A percentile compares a stretch with the other conserved stretches of the same genome.
Evolutionary conservation across 2,329 filamentous ascomycete species (phyloP).

Genomic region (Colletotrichum sp.): DNA sequence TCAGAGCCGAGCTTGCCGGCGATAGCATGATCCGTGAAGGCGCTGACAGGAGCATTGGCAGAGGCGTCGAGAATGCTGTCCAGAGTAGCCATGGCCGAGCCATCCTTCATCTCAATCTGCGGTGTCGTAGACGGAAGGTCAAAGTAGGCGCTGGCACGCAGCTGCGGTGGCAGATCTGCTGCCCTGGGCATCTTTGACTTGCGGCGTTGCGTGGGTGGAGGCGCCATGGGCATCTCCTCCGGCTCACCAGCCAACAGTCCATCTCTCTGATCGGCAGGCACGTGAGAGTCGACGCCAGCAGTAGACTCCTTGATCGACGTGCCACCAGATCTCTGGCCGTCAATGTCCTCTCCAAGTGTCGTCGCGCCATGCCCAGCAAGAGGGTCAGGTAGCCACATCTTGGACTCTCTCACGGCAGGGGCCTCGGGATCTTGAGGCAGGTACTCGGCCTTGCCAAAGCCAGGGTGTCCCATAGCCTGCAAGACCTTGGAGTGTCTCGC

Average conservation of each 20-base stretch:
- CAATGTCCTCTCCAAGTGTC: not conserved
- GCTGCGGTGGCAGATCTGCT: conserved; percentile 71
- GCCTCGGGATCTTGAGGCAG: conserved; percentile 35
- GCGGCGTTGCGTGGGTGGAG: conserved; percentile 27
- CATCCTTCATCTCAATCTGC: conserved; percentile 66
- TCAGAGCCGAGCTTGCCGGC: conserved; percentile 77
- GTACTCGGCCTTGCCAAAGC: conserved; percentile 16
- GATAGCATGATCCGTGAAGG: conserved; percentile 89
- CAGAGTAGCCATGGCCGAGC: conserved; percentile 86
- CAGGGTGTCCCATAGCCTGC: conserved; percentile 52
- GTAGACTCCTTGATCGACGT: not conserved
- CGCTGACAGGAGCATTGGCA: conserved; percentile 82
- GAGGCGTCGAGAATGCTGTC: conserved; percentile 93
- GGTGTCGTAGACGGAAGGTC: conserved; percentile 66
- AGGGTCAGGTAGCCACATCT: conserved; percentile 53
- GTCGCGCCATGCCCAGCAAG: conserved; percentile 29
- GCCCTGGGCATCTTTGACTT: conserved; percentile 33
- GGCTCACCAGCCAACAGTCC: not conserved
- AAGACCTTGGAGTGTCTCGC: conserved; percentile 77
- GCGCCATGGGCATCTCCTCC: conserved; percentile 9
- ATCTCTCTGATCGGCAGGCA: not conserved
- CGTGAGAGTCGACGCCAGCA: not conserved
- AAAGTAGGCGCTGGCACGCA: conserved; percentile 92
- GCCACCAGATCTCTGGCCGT: not conserved
- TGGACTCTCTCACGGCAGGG: conserved; percentile 32